Percentiles rank a stretch among this genome's conserved stretches.
Conservation (phyloP, 2,329 filamentous ascomycete genomes). For the Phaeophleospora eucalypticola region DNA sequence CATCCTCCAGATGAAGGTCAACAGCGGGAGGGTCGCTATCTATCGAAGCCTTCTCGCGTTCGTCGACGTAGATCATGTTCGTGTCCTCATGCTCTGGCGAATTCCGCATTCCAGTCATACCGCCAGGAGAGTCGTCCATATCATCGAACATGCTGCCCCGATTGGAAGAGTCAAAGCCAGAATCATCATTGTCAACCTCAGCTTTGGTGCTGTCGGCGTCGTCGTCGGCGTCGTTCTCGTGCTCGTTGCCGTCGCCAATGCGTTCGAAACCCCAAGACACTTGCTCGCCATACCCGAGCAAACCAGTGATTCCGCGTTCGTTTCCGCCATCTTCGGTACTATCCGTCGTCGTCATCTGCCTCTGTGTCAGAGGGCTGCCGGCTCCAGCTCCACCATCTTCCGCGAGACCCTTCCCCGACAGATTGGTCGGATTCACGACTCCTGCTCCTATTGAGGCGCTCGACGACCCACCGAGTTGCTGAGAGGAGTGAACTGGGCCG, state of each 20-base stretch:
- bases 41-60: neutral
- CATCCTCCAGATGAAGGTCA: neutral
- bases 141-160: neutral
- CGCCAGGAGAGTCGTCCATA: neutral
- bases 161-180: neutral
- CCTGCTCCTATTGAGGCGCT: slow-evolving; percentile 78
- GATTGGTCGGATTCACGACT: slow-evolving; percentile 29
- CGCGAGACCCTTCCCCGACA: slow-evolving; percentile 5
- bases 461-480: slow-evolving; percentile 70
- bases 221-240: neutral
- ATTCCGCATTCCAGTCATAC: neutral
- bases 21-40: neutral
- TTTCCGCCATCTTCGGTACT: neutral
- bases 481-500: slow-evolving; percentile 67
- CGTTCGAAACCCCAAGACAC: neutral
- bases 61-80: neutral
- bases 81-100: neutral
- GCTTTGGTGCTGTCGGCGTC: slow-evolving; percentile 3
- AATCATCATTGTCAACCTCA: slow-evolving; percentile 1
- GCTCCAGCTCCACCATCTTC: slow-evolving; percentile 24
- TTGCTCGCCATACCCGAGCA: neutral
- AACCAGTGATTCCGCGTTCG: neutral
- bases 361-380: slow-evolving; percentile 26
- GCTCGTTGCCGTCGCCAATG: too few relatives aligned
- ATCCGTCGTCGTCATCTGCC: slow-evolving; percentile 16